phyloP scores from a whole-genome alignment of 257 asterid genomes.

The Vinca minor region DNA sequence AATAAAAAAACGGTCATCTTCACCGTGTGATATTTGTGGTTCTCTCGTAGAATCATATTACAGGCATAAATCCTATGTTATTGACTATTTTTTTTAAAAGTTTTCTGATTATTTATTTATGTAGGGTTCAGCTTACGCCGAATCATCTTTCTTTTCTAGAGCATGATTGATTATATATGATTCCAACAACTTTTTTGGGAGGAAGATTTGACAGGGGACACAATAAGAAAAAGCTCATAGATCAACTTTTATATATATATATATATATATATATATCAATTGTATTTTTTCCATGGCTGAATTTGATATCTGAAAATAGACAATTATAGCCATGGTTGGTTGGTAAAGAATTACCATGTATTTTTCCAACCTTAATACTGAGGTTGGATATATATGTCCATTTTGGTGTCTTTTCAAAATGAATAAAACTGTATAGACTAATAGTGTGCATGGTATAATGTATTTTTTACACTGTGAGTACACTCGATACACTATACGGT shows the following conservation, averaged over 20 bases:
- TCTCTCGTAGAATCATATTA: too few relatives aligned
- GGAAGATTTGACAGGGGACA: too few relatives aligned
- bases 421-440: neutral
- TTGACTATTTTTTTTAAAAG: neutral
- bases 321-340: slow-evolving; percentile 14
- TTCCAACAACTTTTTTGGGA: too few relatives aligned
- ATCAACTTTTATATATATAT: neutral
- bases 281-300: slow-evolving; percentile 28
- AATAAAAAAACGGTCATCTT: neutral
- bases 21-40: neutral
- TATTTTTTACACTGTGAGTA: too few relatives aligned
- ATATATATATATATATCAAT: slow-evolving; percentile 10
- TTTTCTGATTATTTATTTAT: neutral
- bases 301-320: neutral
- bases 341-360: neutral
- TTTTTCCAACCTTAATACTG: slow-evolving; percentile 1
- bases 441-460: too few relatives aligned
- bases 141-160: too few relatives aligned
- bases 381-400: slow-evolving; percentile 6
- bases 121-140: slow-evolving; percentile 3
- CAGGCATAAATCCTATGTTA: neutral
- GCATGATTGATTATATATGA: too few relatives aligned
- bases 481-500: too few relatives aligned
- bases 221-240: too few relatives aligned
- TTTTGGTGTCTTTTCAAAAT: neutral